A percentile compares a stretch with the other conserved stretches of the same genome.
phyloP scores from a whole-genome alignment of 2,329 filamentous ascomycete genomes.

The Alternaria rosae region DNA sequence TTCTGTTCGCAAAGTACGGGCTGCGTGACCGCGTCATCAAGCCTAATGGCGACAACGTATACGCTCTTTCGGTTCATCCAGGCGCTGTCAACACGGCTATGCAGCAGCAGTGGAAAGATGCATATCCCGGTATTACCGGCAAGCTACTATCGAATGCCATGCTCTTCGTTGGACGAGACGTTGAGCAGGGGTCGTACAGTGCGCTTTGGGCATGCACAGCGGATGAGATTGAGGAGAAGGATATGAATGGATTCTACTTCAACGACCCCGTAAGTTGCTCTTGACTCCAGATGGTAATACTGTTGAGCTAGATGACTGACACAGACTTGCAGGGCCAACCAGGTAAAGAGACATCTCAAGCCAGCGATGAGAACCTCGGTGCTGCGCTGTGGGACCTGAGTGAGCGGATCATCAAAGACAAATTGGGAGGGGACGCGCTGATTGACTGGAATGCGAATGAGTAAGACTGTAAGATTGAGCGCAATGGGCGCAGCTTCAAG shows the following conservation, averaged over 20 bases:
- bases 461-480: not conserved
- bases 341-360: conserved; percentile 52
- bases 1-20: conserved; percentile 54
- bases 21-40: conserved; percentile 54
- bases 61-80: conserved; percentile 54
- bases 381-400: conserved; percentile 53
- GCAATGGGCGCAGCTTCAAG: not conserved
- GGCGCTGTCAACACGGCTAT: conserved; percentile 54
- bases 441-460: conserved; percentile 39
- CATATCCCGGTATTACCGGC: conserved; percentile 54
- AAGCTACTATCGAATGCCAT: conserved; percentile 49
- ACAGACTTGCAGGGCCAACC: conserved; percentile 25
- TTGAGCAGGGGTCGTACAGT: conserved; percentile 56
- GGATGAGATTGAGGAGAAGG: conserved; percentile 53
- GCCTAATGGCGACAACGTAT: conserved; percentile 52
- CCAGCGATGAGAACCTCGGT: conserved; percentile 50
- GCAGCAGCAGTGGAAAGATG: conserved; percentile 58
- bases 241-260: conserved; percentile 56
- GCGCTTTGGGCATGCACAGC: conserved; percentile 52
- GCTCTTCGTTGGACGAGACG: conserved; percentile 46
- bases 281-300: not conserved
- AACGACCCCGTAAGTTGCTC: conserved; percentile 37
- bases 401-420: conserved; percentile 51
- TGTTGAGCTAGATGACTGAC: not conserved
- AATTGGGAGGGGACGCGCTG: conserved; percentile 52